phyloP scores from a whole-genome alignment of 1,284 basidiomycete genomes.

The Sporisorium iseilematis-ciliati region DNA sequence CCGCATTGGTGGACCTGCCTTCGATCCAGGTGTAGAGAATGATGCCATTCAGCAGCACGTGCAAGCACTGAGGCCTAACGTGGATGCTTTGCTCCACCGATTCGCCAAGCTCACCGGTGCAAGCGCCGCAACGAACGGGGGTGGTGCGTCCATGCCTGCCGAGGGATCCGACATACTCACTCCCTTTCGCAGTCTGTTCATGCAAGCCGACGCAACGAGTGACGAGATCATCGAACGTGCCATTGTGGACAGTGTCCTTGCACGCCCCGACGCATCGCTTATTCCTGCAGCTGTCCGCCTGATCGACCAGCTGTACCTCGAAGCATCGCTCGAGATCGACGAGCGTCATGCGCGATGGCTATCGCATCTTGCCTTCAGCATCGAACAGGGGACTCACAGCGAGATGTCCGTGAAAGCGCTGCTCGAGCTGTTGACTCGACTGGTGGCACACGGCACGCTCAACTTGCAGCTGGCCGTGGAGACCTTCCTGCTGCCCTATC shows the following conservation, averaged over 20 bases:
- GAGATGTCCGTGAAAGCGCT: conserved; percentile 17
- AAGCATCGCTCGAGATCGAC: conserved; percentile 52
- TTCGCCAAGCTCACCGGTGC: conserved; percentile 18
- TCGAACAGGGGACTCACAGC: conserved; percentile 19
- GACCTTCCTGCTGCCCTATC: conserved; percentile 34
- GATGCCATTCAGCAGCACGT: conserved; percentile 36
- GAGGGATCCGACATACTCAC: conserved; percentile 34
- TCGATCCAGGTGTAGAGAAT: conserved; percentile 11
- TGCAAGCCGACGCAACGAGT: conserved; percentile 36
- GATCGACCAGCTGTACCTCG: conserved; percentile 51
- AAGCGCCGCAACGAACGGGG: neutral
- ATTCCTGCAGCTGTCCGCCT: conserved; percentile 32
- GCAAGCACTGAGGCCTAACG: conserved; percentile 22
- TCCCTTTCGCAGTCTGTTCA: conserved; percentile 33
- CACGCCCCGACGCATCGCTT: conserved; percentile 9
- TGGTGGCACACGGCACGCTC: conserved; percentile 45
- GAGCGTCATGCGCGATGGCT: conserved; percentile 51
- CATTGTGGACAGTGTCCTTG: conserved; percentile 38
- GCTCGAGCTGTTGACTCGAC: conserved; percentile 19
- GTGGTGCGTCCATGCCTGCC: conserved; percentile 11
- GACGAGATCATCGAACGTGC: conserved; percentile 49
- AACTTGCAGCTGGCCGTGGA: conserved; percentile 45
- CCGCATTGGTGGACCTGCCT: conserved; percentile 18
- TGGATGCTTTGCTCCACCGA: conserved; percentile 32
- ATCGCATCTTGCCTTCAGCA: conserved; percentile 25